These are phyloP conservation scores for Prunus mongolica DNA, from an alignment of 306 rosid species.

Conservation along the genomic window DNA sequence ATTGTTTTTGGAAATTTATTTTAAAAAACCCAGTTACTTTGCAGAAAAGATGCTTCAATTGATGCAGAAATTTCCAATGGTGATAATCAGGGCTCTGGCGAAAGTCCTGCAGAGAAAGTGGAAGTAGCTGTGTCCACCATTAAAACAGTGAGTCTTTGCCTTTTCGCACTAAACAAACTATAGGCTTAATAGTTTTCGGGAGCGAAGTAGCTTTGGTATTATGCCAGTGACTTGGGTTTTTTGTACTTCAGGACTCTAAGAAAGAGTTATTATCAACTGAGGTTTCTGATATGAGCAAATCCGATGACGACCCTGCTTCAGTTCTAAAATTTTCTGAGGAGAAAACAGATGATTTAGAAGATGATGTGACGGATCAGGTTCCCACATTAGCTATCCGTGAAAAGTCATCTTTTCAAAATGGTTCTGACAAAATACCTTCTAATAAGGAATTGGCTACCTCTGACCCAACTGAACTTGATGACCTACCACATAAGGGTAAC, in stretches of 20 bases:
- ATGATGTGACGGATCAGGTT: conserved; percentile 61
- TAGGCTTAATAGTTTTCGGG: conserved; percentile 2
- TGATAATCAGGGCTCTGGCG: conserved; percentile 48
- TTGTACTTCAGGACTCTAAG: conserved; percentile 49
- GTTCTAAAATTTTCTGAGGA: conserved; percentile 45
- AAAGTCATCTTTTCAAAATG: conserved; percentile 50
- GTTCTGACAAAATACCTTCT: conserved; percentile 43
- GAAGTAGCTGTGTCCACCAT: conserved; percentile 49
- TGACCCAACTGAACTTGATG: conserved; percentile 43
- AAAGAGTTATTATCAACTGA: conserved; percentile 43
- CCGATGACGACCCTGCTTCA: conserved; percentile 45
- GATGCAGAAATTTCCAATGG: conserved; percentile 62
- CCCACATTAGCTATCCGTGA: conserved; percentile 70
- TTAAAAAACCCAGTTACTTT: conserved; percentile 25
- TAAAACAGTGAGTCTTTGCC: conserved; percentile 27
- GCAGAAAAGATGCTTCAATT: conserved; percentile 68
- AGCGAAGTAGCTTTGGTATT: conserved; percentile 22
- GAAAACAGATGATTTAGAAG: conserved; percentile 40
- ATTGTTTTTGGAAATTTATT: conserved; percentile 33
- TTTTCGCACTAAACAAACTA: conserved; percentile 20
- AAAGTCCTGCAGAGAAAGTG: conserved; percentile 44
- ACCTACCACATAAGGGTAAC: conserved; percentile 35
- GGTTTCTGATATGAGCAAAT: conserved; percentile 40
- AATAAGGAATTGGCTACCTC: conserved; percentile 41
- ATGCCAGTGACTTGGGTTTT: conserved; percentile 29